phyloP scores from a whole-genome alignment of 495 filamentous ascomycete species.

The Poronia punctata region DNA sequence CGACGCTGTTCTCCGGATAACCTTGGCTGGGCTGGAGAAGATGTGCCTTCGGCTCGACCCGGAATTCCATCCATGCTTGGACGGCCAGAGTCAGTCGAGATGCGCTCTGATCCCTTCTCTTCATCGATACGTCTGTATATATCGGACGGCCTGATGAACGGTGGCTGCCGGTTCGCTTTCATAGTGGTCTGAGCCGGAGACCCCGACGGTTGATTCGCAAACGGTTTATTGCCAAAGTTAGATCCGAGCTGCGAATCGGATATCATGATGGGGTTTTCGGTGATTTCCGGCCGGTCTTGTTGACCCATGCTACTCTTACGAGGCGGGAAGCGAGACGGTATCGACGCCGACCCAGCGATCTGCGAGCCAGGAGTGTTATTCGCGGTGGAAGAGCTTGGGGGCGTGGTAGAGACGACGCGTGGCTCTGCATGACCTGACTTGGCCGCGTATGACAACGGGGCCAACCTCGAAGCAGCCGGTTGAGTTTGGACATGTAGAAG shows the following conservation, averaged over 20 bases:
- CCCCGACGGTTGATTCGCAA: constrained; percentile 24
- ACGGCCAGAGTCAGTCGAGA: constrained; percentile 45
- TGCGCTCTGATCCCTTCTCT: constrained; percentile 51
- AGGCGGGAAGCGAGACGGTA: constrained; percentile 41
- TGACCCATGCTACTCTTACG: constrained; percentile 56
- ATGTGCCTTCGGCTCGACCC: constrained; percentile 7
- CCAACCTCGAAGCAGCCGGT: background rate
- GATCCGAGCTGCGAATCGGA: constrained; percentile 18
- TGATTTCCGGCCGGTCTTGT: constrained; percentile 24
- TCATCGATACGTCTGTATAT: constrained; percentile 70
- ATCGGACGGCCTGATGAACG: constrained; percentile 70
- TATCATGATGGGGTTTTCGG: constrained; percentile 17
- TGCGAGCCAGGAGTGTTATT: constrained; percentile 15
- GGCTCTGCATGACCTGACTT: constrained; percentile 3
- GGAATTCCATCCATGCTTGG: constrained; percentile 36
- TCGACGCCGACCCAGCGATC: constrained; percentile 18
- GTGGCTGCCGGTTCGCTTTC: constrained; percentile 39
- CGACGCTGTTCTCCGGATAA: constrained; percentile 13
- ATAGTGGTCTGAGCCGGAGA: constrained; percentile 24
- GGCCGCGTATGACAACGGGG: constrained; percentile 1
- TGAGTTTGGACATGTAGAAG: constrained; percentile 19
- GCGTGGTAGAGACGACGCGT: constrained; percentile 1
- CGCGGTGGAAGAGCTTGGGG: constrained; percentile 4
- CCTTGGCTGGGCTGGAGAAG: constrained; percentile 5
- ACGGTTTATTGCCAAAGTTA: constrained; percentile 21